These are phyloP conservation scores for Diaporthe sp. DNA, from an alignment of 2,329 filamentous ascomycete species.

Conservation along the genomic window DNA sequence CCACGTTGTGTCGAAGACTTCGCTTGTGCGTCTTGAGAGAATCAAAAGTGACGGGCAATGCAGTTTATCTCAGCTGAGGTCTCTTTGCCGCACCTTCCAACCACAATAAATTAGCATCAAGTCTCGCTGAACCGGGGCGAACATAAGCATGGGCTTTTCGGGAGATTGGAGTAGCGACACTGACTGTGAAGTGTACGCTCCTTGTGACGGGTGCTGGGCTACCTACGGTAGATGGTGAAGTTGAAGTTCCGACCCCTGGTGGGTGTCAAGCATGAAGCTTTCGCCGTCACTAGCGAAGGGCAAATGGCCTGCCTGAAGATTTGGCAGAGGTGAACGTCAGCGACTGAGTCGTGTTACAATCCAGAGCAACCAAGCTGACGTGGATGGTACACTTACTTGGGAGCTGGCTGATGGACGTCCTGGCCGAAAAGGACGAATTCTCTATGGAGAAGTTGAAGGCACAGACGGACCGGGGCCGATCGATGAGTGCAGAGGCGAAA, in stretches of 20 bases:
- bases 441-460: neutral
- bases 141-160: neutral
- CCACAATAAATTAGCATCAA: neutral
- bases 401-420: neutral
- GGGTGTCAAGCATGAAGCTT: neutral
- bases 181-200: neutral
- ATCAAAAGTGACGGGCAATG: neutral
- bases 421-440: neutral
- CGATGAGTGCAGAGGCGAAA: neutral
- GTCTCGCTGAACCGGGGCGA: neutral
- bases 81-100: neutral
- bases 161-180: neutral
- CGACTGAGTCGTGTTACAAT: too few relatives aligned
- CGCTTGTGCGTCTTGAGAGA: neutral
- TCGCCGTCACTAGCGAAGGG: neutral
- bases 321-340: neutral
- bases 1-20: neutral
- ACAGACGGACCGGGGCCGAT: neutral
- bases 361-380: neutral
- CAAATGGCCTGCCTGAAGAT: neutral
- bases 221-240: neutral
- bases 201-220: neutral
- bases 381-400: neutral
- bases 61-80: neutral
- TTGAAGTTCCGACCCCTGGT: neutral